Evolutionary conservation across 148 eudicot genomes (phyloP), one percentile per base, ranked within the genome.

Genomic region (Chenopodium berlandieri): DNA sequence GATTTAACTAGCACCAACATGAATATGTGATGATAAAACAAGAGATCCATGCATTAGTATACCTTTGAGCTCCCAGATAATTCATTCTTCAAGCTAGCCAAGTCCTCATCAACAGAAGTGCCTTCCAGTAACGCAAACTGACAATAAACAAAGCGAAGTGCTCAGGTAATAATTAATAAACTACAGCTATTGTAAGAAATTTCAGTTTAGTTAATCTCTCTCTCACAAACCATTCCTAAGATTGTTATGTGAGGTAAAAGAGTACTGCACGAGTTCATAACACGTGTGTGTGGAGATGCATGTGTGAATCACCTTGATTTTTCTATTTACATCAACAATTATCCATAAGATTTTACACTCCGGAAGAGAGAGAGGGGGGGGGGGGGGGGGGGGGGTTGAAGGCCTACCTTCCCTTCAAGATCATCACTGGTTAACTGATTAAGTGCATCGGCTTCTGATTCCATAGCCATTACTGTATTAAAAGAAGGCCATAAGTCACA

Each of bases 91-190:
- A 96, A 86, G 85, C 64, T 84, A 69, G 88, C 97, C 60, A 96
- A 90, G 77, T 96, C 99, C 27, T 94, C 98, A 69, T 96, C 99
- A 52, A 94, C 98, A 32, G 98, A 94, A 78, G 98, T 89, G 83
- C 87, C 86, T 88, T 96, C 99, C 44, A 96, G 88, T 87, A 94
- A 44, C 8, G 98, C 97, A 91, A 96, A 96, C 99, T 96, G 89
- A 82, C 80, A 67, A 85, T 37, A 80, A 66, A 66, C 68, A 80
- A 37, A 48, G 68, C 20, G 64, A 80, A 64, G 22, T 27, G 3
- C 50, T 64, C 40, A 75, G 75, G 67, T 72, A 73, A 40, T 40
- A 40, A 40, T 40, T 40, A 37, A 65, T 32, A 31, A 32, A 58
- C 23, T 20, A 73, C 34, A 8, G 32, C 76, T 73, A 44, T 30